Conservation (phyloP, 192 early-diverging fungal species). For the Coemansia sp. region DNA sequence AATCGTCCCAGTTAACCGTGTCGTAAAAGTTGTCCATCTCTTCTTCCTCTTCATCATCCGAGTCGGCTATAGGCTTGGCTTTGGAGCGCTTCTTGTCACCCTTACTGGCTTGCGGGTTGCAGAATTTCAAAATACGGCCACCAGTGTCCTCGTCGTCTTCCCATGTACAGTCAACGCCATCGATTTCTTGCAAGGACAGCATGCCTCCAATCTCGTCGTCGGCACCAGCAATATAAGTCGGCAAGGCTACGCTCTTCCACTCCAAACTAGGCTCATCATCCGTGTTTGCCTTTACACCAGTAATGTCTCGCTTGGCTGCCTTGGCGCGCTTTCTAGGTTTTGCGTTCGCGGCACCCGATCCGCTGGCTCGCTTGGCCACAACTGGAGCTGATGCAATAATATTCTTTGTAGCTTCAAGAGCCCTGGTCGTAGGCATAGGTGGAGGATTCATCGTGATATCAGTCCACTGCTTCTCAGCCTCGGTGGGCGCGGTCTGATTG, state of each 20-base stretch:
- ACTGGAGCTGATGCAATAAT: neutral
- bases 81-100: slow-evolving; percentile 23
- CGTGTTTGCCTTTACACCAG: neutral
- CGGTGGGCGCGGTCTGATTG: slow-evolving; percentile 1
- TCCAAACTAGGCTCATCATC: slow-evolving; percentile 54
- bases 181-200: slow-evolving; percentile 84
- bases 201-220: slow-evolving; percentile 79
- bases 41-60: slow-evolving; percentile 13
- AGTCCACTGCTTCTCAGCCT: slow-evolving; percentile 31
- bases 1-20: slow-evolving; percentile 52
- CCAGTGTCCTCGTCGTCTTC: slow-evolving; percentile 60
- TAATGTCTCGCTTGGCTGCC: slow-evolving; percentile 10
- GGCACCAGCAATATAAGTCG: slow-evolving; percentile 54
- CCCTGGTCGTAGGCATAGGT: slow-evolving; percentile 34
- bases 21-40: slow-evolving; percentile 14
- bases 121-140: slow-evolving; percentile 73
- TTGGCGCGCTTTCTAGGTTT: slow-evolving; percentile 5
- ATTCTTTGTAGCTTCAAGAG: neutral
- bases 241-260: slow-evolving; percentile 61
- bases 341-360: neutral
- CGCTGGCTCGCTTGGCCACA: neutral
- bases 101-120: slow-evolving; percentile 19
- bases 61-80: slow-evolving; percentile 1
- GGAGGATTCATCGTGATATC: slow-evolving; percentile 45
- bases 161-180: slow-evolving; percentile 78